A percentile compares a stretch with the other conserved stretches of the same genome.
Evolutionary conservation across 148 eudicot species (phyloP).

Genomic region (Nyssa sinensis): DNA sequence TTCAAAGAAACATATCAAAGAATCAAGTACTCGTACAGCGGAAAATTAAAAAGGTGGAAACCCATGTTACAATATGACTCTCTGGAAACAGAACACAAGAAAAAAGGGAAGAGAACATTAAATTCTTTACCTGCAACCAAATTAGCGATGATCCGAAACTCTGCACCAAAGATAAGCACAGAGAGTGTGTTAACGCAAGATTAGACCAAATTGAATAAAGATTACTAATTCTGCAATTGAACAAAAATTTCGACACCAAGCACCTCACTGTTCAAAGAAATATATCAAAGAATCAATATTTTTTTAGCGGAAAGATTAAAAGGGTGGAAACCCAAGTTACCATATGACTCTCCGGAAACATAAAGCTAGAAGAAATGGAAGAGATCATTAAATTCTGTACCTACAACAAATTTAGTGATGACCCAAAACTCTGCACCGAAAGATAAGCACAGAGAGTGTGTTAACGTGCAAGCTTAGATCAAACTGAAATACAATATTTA

Average conservation of each 20-base stretch:
- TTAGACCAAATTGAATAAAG: constrained; percentile 11
- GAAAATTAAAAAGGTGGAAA: not conserved
- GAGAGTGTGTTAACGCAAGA: constrained; percentile 7
- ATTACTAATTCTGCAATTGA: constrained; percentile 42
- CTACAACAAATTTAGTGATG: not conserved
- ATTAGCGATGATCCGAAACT: not conserved
- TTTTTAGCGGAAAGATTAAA: not conserved
- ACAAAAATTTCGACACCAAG: not conserved
- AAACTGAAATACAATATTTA: constrained; percentile 8
- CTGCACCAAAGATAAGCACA: not conserved
- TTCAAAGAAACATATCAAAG: not conserved
- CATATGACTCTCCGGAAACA: no score
- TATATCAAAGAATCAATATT: not conserved
- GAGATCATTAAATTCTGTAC: not conserved
- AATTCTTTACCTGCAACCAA: constrained; percentile 1
- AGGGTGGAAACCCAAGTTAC: not conserved
- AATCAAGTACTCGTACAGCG: not conserved
- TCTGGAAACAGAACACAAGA: no score
- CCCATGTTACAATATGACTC: not conserved
- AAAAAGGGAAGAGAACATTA: not conserved
- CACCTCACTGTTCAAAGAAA: constrained; percentile 6
- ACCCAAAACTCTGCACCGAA: not conserved
- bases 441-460: not conserved
- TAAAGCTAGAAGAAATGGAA: not conserved
- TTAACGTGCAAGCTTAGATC: constrained; percentile 9